Conservation (phyloP, 768 basidiomycete species). For the Mycena belliarum region DNA sequence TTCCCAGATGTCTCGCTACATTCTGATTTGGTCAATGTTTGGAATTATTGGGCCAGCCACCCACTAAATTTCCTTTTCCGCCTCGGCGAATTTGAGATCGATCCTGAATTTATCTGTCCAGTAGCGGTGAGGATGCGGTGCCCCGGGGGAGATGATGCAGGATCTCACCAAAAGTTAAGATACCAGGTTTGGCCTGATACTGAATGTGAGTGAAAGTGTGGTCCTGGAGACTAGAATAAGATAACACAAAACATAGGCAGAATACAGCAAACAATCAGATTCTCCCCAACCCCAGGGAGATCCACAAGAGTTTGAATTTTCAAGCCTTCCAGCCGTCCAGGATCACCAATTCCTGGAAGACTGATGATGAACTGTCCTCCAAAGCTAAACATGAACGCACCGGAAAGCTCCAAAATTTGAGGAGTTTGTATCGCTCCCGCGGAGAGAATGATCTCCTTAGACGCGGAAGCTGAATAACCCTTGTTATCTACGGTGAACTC, state of each 20-base stretch:
- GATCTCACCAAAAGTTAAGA: conserved; percentile 7
- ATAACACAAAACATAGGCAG: neutral
- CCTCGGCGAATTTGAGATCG: conserved; percentile 2
- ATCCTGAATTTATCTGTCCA: conserved; percentile 2
- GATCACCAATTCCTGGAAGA: conserved; percentile 26
- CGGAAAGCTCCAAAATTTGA: conserved; percentile 10
- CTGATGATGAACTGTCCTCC: neutral
- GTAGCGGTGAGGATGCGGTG: neutral
- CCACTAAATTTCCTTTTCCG: conserved; percentile 8
- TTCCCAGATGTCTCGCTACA: conserved; percentile 5
- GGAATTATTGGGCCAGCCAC: neutral
- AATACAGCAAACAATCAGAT: conserved; percentile 24
- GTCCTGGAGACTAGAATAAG: neutral
- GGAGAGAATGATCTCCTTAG: conserved; percentile 4
- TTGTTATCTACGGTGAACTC: neutral
- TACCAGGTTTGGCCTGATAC: neutral
- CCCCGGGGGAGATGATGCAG: neutral
- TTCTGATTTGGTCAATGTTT: neutral
- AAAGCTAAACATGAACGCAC: neutral
- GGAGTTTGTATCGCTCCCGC: conserved; percentile 6
- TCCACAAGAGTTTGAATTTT: conserved; percentile 27
- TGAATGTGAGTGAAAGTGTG: neutral
- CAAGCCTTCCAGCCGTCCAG: conserved; percentile 10
- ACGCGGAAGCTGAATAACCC: neutral
- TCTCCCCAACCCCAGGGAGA: conserved; percentile 34